Evolutionary conservation across 345 rosid genomes (phyloP), one percentile per base, ranked within the genome.

Genomic region (Lepidium sativum): DNA sequence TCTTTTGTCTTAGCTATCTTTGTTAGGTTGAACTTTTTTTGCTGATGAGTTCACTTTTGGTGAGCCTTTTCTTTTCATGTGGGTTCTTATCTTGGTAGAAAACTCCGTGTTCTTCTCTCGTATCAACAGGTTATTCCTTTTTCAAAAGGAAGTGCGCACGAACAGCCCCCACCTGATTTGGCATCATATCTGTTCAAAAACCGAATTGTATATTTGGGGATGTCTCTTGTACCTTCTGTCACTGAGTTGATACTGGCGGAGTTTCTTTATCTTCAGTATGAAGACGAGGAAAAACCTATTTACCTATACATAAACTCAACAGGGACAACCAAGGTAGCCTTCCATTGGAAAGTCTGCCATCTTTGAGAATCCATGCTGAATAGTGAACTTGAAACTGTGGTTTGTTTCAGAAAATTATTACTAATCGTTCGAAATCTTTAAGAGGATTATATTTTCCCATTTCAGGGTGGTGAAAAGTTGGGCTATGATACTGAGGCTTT

Each of bases 401-500:
- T 34, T 65, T 59, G 17, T 49, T 32, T 57, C 54, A 39, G 23
- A 47, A 13, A 18, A 14, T 67, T 57, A 43, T 60, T 41, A 29
- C 29, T 59, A 14, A 35, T 60, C 23, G 6, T 43, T 29, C 27
- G 35, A 60, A 43, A 18, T 52, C 37, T 20, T 32, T 20, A 54
- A 62, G n/a, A n/a, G n/a, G 4, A 68, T 48, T 13, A 1, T 33
- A 21, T 50, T 63, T 32, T 63, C 42, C 3, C 57, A 55, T 75
- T 75, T 58, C 79, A 75, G 79, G 48, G 48, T 70, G 79, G 79
- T 69, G 79, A 75, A 34, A 87, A 87, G 81, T 66, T 87, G 84
- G 88, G 96, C 61, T 84, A 89, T 76, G 97, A 92, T 75, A 80
- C 89, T 8, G 96, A 89, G 78, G 99, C 97, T 60, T 82, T 92